Conservation (phyloP, 257 asterid species). For the Nicotiana attenuata region DNA sequence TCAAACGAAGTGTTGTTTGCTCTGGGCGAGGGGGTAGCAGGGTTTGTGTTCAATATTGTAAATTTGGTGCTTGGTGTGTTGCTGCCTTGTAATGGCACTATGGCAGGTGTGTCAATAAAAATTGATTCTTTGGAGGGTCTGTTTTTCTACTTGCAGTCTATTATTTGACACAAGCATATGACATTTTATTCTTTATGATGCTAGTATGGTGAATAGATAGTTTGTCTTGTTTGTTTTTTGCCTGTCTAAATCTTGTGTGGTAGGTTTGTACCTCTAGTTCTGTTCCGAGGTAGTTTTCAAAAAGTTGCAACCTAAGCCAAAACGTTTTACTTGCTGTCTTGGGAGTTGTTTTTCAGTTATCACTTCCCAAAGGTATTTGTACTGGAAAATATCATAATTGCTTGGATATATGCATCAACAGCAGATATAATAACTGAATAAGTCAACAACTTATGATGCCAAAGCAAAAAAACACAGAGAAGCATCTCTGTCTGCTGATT, state of each 20-base stretch:
- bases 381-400: not conserved
- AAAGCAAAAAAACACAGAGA: too few species aligned
- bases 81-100: not conserved
- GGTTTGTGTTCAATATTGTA: slow-evolving; percentile 1
- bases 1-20: not conserved
- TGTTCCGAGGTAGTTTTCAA: not conserved
- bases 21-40: not conserved
- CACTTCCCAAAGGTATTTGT: not conserved
- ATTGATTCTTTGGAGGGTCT: not conserved
- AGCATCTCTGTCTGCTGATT: too few species aligned
- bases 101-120: not conserved
- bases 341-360: not conserved
- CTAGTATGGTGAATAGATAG: not conserved
- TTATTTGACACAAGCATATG: not conserved
- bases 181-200: not conserved
- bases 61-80: slow-evolving; percentile 4
- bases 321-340: not conserved
- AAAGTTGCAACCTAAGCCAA: not conserved
- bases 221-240: not conserved
- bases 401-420: not conserved
- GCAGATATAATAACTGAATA: too few species aligned
- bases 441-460: too few species aligned
- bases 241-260: not conserved
- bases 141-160: not conserved
- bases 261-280: not conserved